A percentile compares a stretch with the other conserved stretches of the same genome.
phyloP scores from a whole-genome alignment of 2,329 filamentous ascomycete genomes.

The Fusarium pseudonygamai region DNA sequence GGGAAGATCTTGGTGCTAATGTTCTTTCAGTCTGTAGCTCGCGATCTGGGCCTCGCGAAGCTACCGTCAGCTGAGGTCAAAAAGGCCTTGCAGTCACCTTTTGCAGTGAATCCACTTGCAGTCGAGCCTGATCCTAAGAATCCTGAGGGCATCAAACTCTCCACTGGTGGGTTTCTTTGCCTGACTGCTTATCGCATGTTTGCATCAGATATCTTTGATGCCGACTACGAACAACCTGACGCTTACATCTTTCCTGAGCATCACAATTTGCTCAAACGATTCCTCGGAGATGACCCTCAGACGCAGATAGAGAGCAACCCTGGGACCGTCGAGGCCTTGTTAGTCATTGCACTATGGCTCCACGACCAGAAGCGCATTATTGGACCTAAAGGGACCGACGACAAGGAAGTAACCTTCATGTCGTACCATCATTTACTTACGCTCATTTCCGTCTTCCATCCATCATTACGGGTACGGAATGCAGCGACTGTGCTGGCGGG shows the following conservation, averaged over 20 bases:
- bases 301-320: conserved; percentile 58
- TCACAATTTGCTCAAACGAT: conserved; percentile 60
- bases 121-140: conserved; percentile 57
- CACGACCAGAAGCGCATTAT: conserved; percentile 59
- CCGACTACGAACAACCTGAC: conserved; percentile 61
- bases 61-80: conserved; percentile 58
- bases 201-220: conserved; percentile 68
- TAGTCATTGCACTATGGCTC: conserved; percentile 69
- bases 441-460: conserved; percentile 67
- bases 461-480: conserved; percentile 62
- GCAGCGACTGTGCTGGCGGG: conserved; percentile 64
- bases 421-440: conserved; percentile 69
- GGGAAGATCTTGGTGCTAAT: conserved; percentile 17
- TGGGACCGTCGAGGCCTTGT: conserved; percentile 67
- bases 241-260: conserved; percentile 71
- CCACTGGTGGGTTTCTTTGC: conserved; percentile 67
- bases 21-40: conserved; percentile 65
- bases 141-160: conserved; percentile 64
- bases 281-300: conserved; percentile 62
- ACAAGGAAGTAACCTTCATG: conserved; percentile 60
- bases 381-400: conserved; percentile 43
- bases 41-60: conserved; percentile 66
- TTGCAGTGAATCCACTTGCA: conserved; percentile 57
- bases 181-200: conserved; percentile 71
- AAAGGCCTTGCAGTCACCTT: conserved; percentile 53